These are phyloP conservation scores for Dioszegia hungarica DNA, from an alignment of 768 basidiomycete genomes.

Conservation along the genomic window DNA sequence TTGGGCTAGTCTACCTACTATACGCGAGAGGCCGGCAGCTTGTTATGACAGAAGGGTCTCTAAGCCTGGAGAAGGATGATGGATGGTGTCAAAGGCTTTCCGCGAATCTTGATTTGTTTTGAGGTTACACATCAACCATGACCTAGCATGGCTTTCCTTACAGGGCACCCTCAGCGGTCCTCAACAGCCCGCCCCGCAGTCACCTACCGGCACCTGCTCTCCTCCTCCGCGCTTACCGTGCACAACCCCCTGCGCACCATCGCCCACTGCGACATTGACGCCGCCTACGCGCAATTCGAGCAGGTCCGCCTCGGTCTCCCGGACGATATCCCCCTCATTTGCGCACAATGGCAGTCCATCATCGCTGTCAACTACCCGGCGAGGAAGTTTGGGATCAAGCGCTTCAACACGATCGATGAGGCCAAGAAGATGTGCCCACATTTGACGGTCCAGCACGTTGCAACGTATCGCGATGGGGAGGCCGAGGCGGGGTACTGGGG, in stretches of 20 bases:
- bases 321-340: conserved; percentile 39
- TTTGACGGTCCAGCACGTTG: conserved; percentile 81
- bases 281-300: conserved; percentile 66
- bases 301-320: conserved; percentile 68
- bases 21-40: too few species aligned
- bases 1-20: too few species aligned
- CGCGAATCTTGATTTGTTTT: too few species aligned
- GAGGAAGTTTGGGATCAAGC: conserved; percentile 83
- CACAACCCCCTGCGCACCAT: conserved; percentile 57
- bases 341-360: conserved; percentile 50
- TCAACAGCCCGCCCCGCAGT: neutral
- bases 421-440: conserved; percentile 82
- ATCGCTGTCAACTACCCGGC: conserved; percentile 98
- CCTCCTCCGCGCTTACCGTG: conserved; percentile 1
- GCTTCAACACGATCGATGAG: conserved; percentile 55
- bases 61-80: too few species aligned
- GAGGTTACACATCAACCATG: neutral
- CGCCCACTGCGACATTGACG: conserved; percentile 74
- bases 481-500: conserved; percentile 83
- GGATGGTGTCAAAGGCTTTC: too few species aligned
- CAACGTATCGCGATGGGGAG: conserved; percentile 66
- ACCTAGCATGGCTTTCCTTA: conserved; percentile 25
- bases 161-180: conserved; percentile 3
- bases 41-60: too few species aligned
- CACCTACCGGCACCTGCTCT: conserved; percentile 22